Percentiles rank a stretch among this genome's conserved stretches.
These are phyloP conservation scores for Salix exigua DNA, from an alignment of 345 rosid species.

Conservation along the genomic window DNA sequence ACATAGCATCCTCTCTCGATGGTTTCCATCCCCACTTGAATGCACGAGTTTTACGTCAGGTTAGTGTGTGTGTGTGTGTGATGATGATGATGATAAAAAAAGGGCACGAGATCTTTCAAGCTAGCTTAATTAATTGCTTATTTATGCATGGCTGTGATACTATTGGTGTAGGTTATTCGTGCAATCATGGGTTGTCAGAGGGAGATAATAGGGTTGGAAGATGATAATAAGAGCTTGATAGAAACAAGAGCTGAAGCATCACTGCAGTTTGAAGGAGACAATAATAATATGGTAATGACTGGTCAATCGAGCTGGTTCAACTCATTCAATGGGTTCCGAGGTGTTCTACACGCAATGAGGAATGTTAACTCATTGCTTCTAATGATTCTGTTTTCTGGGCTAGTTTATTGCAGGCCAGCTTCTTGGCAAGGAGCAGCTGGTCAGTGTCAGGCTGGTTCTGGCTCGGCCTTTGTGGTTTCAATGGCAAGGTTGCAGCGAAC, in stretches of 20 bases:
- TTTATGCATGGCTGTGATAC: too few relatives aligned
- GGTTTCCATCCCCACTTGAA: slow-evolving; percentile 19
- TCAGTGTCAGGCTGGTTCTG: slow-evolving; percentile 24
- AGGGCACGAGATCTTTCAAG: too few relatives aligned
- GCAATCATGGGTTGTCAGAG: slow-evolving; percentile 45
- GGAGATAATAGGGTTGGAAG: slow-evolving; percentile 38
- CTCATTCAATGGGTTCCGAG: slow-evolving; percentile 74
- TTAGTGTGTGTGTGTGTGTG: slow-evolving; percentile 1
- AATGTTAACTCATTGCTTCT: slow-evolving; percentile 61
- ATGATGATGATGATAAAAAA: too few relatives aligned
- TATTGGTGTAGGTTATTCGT: slow-evolving; percentile 31
- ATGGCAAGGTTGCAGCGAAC: slow-evolving; percentile 57
- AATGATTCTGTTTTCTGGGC: slow-evolving; percentile 52
- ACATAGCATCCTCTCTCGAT: slow-evolving; percentile 42
- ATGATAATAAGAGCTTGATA: slow-evolving; percentile 39
- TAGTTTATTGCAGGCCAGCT: slow-evolving; percentile 52
- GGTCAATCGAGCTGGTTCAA: slow-evolving; percentile 40
- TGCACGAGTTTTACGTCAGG: slow-evolving; percentile 47
- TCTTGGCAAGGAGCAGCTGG: slow-evolving; percentile 15
- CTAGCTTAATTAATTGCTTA: too few relatives aligned
- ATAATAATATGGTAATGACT: slow-evolving; percentile 21
- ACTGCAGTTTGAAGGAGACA: slow-evolving; percentile 1
- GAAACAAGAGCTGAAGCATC: slow-evolving; percentile 26
- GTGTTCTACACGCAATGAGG: slow-evolving; percentile 74
- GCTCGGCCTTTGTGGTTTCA: slow-evolving; percentile 51